Conservation (phyloP, 1,139 yeast genomes). For the Spathaspora jeffriesii region DNA sequence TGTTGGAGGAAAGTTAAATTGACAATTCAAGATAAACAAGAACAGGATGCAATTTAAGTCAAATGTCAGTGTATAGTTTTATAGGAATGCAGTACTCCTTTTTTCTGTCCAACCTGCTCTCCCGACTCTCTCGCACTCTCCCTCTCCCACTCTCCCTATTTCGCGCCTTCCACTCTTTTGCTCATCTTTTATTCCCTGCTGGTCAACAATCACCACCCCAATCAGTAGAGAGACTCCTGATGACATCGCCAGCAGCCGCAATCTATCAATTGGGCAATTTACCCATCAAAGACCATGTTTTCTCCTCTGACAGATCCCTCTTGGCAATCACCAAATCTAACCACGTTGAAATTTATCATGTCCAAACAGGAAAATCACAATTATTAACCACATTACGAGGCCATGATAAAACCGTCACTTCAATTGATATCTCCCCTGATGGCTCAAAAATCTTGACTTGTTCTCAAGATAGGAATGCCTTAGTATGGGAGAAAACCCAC, state of each 20-base stretch:
- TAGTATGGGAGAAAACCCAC: slow-evolving; percentile 80
- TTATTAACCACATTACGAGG: slow-evolving; percentile 68
- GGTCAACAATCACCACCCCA: background rate
- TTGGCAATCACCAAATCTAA: slow-evolving; percentile 84
- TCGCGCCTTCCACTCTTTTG: background rate
- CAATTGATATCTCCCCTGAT: slow-evolving; percentile 87
- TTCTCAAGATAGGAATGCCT: slow-evolving; percentile 97
- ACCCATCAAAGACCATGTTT: slow-evolving; percentile 91
- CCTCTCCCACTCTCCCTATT: background rate
- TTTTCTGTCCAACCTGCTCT: too few relatives aligned
- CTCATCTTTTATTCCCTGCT: too few relatives aligned
- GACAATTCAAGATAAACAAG: slow-evolving; percentile 36
- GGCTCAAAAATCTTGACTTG: slow-evolving; percentile 90
- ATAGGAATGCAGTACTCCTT: too few relatives aligned
- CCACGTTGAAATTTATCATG: slow-evolving; percentile 71
- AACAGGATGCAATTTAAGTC: slow-evolving; percentile 6
- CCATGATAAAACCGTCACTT: slow-evolving; percentile 94
- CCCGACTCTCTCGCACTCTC: too few relatives aligned
- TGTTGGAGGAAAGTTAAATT: slow-evolving; percentile 43
- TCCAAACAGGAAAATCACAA: slow-evolving; percentile 47
- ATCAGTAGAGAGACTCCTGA: slow-evolving; percentile 41
- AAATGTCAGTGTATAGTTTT: background rate
- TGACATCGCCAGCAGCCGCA: slow-evolving; percentile 38
- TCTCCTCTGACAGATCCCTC: slow-evolving; percentile 64
- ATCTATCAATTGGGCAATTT: slow-evolving; percentile 72